These are phyloP conservation scores for Didymellaceae sp. DNA, from an alignment of 2,329 filamentous ascomycete species.

Conservation along the genomic window DNA sequence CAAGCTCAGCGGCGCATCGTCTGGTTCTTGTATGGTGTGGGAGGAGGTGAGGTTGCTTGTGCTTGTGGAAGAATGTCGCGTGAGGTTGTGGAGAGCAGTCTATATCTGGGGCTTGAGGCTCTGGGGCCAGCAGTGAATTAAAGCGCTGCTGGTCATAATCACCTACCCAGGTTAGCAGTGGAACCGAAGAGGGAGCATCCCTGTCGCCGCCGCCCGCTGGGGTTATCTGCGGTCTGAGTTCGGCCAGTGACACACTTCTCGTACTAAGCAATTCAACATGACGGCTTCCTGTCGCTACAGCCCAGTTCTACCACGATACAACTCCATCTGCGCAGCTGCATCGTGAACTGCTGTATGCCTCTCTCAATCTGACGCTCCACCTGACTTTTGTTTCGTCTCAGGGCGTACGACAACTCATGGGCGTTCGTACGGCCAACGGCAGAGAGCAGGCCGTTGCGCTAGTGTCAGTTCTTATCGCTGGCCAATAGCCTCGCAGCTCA, in stretches of 20 bases:
- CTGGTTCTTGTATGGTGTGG: constrained; percentile 4
- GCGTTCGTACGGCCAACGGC: constrained; percentile 7
- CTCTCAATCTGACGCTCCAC: neutral
- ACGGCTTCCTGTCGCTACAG: neutral
- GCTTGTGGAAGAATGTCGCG: constrained; percentile 23
- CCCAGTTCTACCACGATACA: neutral
- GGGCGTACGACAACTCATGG: neutral
- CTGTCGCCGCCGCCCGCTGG: constrained; percentile 7
- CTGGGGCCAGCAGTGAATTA: constrained; percentile 20
- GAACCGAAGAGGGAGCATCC: constrained; percentile 10
- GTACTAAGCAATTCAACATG: constrained; percentile 3
- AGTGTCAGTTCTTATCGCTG: constrained; percentile 31
- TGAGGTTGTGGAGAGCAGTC: constrained; percentile 22
- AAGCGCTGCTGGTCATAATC: constrained; percentile 14
- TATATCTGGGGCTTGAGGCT: constrained; percentile 17
- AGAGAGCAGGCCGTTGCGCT: constrained; percentile 8
- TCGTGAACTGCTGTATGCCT: neutral
- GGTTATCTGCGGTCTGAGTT: constrained; percentile 10
- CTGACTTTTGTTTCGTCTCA: constrained; percentile 1
- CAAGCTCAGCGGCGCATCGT: constrained; percentile 32
- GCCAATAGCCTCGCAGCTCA: constrained; percentile 29
- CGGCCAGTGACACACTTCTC: constrained; percentile 15
- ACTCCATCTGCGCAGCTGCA: neutral
- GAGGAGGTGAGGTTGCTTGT: neutral
- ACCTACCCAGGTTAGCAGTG: neutral